Conservation (phyloP, 2,329 filamentous ascomycete species). For the Byssoonygena ceratinophila region DNA sequence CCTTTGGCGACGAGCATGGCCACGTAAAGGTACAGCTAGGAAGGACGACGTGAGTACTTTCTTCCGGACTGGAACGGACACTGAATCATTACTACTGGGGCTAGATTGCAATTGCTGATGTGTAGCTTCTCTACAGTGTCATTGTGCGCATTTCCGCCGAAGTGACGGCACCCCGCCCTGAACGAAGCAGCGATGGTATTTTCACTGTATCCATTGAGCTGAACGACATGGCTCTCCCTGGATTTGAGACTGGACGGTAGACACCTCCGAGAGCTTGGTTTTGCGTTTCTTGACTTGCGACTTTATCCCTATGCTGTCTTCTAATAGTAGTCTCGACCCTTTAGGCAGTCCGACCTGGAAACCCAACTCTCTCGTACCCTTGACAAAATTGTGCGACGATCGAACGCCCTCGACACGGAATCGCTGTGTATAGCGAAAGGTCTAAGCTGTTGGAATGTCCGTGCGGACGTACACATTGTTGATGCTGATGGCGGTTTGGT, state of each 20-base stretch:
- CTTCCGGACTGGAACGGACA: no score
- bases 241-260: constrained; percentile 72
- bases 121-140: constrained; percentile 45
- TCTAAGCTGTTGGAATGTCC: constrained; percentile 80
- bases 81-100: no score
- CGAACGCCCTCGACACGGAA: constrained; percentile 86
- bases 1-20: constrained; percentile 84
- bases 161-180: constrained; percentile 71
- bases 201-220: constrained; percentile 89
- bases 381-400: constrained; percentile 88
- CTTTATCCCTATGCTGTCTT: not conserved
- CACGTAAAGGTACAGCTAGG: constrained; percentile 77
- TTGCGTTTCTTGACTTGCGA: not conserved
- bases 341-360: constrained; percentile 68
- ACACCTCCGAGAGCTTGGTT: not conserved
- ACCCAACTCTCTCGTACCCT: constrained; percentile 76
- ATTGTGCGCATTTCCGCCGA: constrained; percentile 78
- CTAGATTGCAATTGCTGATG: no score
- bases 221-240: constrained; percentile 80
- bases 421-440: constrained; percentile 88
- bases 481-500: constrained; percentile 84
- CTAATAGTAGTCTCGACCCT: constrained; percentile 5
- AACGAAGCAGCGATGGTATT: constrained; percentile 88
- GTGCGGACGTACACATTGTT: constrained; percentile 84
- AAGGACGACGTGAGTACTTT: constrained; percentile 62